Evolutionary conservation across 208 protist species (phyloP).

Genomic region (Sergeia podlipaevii): DNA sequence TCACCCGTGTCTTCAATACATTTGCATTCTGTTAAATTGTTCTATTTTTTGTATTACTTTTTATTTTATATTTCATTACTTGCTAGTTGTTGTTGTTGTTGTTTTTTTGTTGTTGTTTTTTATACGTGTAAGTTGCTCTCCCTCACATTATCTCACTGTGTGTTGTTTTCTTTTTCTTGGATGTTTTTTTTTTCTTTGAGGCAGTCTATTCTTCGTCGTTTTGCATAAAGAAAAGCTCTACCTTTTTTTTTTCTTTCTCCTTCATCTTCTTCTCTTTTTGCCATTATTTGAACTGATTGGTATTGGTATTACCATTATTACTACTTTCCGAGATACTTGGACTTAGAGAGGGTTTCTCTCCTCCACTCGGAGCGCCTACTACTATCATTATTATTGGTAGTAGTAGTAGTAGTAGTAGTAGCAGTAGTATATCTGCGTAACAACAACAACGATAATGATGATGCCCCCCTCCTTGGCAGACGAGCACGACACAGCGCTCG

Average conservation of each 20-base stretch:
- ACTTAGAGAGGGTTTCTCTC: background rate
- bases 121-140: background rate
- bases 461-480: no score
- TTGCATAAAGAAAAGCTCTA: no score
- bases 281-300: slow-evolving; percentile 3
- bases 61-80: background rate
- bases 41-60: slow-evolving; percentile 9
- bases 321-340: background rate
- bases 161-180: background rate
- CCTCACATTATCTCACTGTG: background rate
- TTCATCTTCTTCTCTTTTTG: slow-evolving; percentile 4
- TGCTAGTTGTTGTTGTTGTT: slow-evolving; percentile 3
- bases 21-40: background rate
- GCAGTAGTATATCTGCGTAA: no score
- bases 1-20: no score
- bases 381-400: no score
- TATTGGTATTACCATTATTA: no score
- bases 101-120: background rate
- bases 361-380: background rate
- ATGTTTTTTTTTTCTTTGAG: background rate
- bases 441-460: no score
- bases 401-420: no score
- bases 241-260: slow-evolving; percentile 7
- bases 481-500: no score
- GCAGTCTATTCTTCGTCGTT: no score